Evolutionary conservation across 108 stramenopile genomes (phyloP).

Genomic region (Fragilaria crotonensis): DNA sequence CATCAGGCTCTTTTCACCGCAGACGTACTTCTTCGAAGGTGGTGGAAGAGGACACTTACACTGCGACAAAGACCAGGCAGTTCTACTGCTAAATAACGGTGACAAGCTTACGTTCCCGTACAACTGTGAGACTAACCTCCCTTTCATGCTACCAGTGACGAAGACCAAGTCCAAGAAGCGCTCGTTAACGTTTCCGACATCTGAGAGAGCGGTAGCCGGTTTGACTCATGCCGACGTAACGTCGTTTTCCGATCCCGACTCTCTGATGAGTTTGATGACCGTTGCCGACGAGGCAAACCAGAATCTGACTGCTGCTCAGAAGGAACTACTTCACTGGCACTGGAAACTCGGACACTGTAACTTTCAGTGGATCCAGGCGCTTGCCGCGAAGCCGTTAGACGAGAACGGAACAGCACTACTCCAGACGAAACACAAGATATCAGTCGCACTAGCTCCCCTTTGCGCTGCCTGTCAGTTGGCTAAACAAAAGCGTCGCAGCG

Average conservation of each 20-base stretch:
- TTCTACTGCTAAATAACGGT: background rate
- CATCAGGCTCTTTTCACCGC: constrained; percentile 15
- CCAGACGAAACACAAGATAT: background rate
- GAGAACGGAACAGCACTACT: background rate
- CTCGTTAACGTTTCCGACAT: too few species aligned
- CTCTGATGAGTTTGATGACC: background rate
- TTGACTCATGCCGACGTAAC: background rate
- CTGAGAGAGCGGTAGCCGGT: background rate
- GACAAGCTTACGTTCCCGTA: constrained; percentile 13
- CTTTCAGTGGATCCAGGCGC: constrained; percentile 10
- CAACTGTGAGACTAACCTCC: constrained; percentile 10
- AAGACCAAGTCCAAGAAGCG: background rate
- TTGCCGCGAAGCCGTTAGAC: background rate
- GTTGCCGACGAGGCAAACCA: constrained; percentile 19
- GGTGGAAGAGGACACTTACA: too few species aligned
- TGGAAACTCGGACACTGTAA: constrained; percentile 14
- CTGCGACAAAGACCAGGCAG: too few species aligned
- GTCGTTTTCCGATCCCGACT: background rate
- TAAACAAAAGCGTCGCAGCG: constrained; percentile 16
- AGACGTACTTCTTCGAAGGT: constrained; percentile 10
- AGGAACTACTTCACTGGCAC: constrained; percentile 35
- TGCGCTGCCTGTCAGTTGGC: constrained; percentile 22
- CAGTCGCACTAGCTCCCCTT: background rate
- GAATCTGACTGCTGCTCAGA: constrained; percentile 35
- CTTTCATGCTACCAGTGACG: constrained; percentile 6